phyloP scores from a whole-genome alignment of 306 rosid genomes.

The Ammopiptanthus mongolicus region DNA sequence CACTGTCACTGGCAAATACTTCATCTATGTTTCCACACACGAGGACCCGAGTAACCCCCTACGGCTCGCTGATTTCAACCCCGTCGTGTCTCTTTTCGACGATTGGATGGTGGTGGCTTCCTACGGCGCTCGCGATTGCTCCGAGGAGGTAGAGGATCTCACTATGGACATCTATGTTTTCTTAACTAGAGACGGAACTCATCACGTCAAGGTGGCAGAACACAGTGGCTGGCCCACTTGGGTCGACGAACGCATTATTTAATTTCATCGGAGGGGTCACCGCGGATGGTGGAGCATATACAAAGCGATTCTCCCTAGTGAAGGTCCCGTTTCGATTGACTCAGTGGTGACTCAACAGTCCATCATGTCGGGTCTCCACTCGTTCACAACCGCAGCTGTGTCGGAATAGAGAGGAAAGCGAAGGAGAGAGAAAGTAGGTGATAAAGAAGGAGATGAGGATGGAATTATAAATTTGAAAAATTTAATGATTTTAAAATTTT shows the following conservation, averaged over 20 bases:
- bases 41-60: constrained; percentile 69
- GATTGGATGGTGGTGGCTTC: constrained; percentile 79
- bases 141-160: too few species aligned
- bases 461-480: too few species aligned
- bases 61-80: constrained; percentile 78
- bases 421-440: too few species aligned
- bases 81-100: constrained; percentile 74
- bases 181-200: constrained; percentile 63
- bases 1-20: constrained; percentile 38
- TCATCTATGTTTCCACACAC: constrained; percentile 73
- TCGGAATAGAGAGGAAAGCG: too few species aligned
- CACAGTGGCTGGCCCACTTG: constrained; percentile 97
- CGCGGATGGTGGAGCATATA: constrained; percentile 89
- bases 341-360: constrained; percentile 59
- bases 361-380: constrained; percentile 81
- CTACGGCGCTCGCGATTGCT: constrained; percentile 69
- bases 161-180: constrained; percentile 69
- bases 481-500: too few species aligned
- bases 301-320: constrained; percentile 44
- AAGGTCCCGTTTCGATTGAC: constrained; percentile 30
- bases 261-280: constrained; percentile 66
- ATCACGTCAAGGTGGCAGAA: constrained; percentile 53
- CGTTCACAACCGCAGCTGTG: constrained; percentile 79
- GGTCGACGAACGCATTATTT: constrained; percentile 69
- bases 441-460: too few species aligned